Evolutionary conservation across 805 yeast genomes (phyloP), one percentile per base, ranked within the genome.

Genomic region (Lipomyces sp.): DNA sequence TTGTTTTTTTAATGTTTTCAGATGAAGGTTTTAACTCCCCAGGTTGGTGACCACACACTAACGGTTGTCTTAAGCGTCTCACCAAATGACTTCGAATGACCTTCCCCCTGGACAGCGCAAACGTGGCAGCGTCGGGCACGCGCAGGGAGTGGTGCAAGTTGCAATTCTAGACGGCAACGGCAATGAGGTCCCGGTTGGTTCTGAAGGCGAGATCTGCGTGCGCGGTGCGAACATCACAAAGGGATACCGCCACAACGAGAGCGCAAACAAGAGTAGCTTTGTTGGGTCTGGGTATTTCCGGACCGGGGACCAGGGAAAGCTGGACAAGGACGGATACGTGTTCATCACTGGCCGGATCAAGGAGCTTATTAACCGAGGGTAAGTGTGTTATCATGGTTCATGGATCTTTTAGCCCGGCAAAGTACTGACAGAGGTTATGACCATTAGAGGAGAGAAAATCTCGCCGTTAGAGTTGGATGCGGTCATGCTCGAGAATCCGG

Each of bases 221-320:
- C 73, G 75, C 51, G 93, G 91, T 19, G 72, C 74, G 10, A 81
- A 84, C 59, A 85, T 84, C 43, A 84, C 90, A 6, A 70, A 75
- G 8, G 90, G 90, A 1, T 84, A 84, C 66, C 74, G 83, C 49
- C 81, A 83, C 68, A 85, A 85, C 63, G 76, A 74, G 31, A 81
- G 81, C 66, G 91, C 90, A 35, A 84, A 85, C 56, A 70, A 70
- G 34, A 87, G 81, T 58, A 74, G 83, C 31, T 83, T 81, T 68
- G 81, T 88, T 11, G 57, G 68, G 45, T 71, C 74, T 22, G 80
- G 81, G 31, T 83, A 74, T 66, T 84, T 84, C 77, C 76, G 86
- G 56, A 84, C 93, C 4, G 93, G 93, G 42, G 93, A 84, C 63
- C 85, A 84, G 64, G 90, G 89, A 1, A 74, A 68, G 58, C 64